Conservation (phyloP, 2,329 filamentous ascomycete species). For the Dothideomycetes sp. region DNA sequence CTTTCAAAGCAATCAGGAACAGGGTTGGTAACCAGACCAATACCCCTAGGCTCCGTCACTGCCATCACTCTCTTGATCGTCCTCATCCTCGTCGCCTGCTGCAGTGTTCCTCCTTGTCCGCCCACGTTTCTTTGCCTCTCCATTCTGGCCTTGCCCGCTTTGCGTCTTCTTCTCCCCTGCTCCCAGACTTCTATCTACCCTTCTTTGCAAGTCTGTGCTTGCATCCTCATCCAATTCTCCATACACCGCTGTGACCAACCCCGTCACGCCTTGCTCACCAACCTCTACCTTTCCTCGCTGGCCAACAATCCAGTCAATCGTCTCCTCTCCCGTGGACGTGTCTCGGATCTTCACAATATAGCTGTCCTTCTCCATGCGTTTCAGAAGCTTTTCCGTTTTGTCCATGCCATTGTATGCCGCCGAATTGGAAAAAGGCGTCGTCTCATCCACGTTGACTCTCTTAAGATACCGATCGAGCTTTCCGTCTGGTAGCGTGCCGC, state of each 20-base stretch:
- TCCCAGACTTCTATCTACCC: conserved; percentile 22
- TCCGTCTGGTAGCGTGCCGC: conserved; percentile 62
- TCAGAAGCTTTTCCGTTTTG: conserved; percentile 64
- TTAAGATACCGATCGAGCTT: conserved; percentile 67
- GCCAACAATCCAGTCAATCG: conserved; percentile 73
- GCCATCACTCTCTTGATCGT: neutral
- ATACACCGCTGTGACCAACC: conserved; percentile 51
- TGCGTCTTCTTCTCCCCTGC: conserved; percentile 6
- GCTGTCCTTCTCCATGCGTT: conserved; percentile 66
- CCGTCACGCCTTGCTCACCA: conserved; percentile 62
- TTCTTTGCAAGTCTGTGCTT: conserved; percentile 20
- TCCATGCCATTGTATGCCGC: conserved; percentile 29
- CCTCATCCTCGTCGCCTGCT: conserved; percentile 1
- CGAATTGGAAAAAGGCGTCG: conserved; percentile 46
- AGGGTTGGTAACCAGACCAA: no score
- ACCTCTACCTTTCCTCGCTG: conserved; percentile 79
- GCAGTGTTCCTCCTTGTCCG: conserved; percentile 1
- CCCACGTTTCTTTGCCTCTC: conserved; percentile 1
- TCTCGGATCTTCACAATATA: conserved; percentile 72
- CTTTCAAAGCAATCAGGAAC: no score
- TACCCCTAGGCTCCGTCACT: conserved; percentile 1
- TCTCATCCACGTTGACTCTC: conserved; percentile 63
- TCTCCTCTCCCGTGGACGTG: conserved; percentile 57
- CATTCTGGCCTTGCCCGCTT: neutral
- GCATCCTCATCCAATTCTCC: conserved; percentile 23